Evolutionary conservation across 495 filamentous ascomycete species (phyloP), one percentile per base, ranked within the genome.

Genomic region (Aspergillus taichungensis): DNA sequence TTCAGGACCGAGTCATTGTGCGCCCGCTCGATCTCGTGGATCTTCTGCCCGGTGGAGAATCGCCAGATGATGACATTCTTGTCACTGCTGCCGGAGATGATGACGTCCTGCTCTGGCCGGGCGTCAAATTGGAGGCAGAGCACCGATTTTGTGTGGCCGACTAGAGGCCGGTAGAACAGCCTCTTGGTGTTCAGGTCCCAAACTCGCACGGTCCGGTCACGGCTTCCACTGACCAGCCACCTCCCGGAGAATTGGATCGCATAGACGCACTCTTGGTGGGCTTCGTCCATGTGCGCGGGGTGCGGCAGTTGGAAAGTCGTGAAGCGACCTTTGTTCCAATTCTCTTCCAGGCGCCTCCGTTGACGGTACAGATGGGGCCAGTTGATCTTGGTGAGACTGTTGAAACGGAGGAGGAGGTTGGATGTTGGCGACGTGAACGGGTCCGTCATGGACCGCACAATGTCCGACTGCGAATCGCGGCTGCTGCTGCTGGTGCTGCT

Each of bases 61-160:
- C 68, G 79, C 92, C 92, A 99, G 2, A 97, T 62, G 40, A 96
- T 89, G 43, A 99, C 79, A 49, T 82, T 78, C 12, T 79, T 83
- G 60, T 99, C 92, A 42, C 89, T 95, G 50, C 91, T 94, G 8
- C 91, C 94, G 5, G 88, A 94, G 13, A 97, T 82, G 44, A 99
- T 83, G 31, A 99, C 69, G 56, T 97, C 91, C 57, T 97, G 85
- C 12, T 85, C 79, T 1, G 87, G 84, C 34, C 82, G 78, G n/a
- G 90, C 85, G 58, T 99, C 94, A 57, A 96, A 99, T 58, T 99
- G 92, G 13, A 99, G 73, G 59, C 94, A 97, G 9, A 97, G 72
- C 4, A 99, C 92, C 27, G 89, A 95, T 13, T 87, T 90, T 6
- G 56, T 60, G 60, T 99, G 92, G 7, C 85, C 89, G 11, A 62